A percentile compares a stretch with the other conserved stretches of the same genome.
These are phyloP conservation scores for Persicaria tinctoria DNA, from an alignment of 148 eudicot genomes.

Conservation along the genomic window DNA sequence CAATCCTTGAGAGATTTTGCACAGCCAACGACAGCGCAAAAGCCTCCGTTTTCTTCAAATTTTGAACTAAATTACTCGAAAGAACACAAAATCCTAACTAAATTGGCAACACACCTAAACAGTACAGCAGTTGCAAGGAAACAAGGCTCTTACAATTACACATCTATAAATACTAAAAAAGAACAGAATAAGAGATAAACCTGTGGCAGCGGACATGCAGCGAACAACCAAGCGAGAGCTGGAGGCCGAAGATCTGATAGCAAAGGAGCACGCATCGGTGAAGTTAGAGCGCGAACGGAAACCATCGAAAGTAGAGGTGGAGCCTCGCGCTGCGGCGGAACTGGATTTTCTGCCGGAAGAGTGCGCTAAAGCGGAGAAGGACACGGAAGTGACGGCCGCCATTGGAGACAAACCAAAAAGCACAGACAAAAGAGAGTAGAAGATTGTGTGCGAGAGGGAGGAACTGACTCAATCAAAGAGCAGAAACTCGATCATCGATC, in stretches of 20 bases:
- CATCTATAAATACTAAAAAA: neutral
- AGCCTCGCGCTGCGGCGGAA: neutral
- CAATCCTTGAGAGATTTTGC: neutral
- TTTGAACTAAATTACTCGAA: neutral
- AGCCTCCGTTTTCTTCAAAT: neutral
- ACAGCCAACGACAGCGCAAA: neutral
- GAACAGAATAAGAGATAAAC: neutral
- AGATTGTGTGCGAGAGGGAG: neutral
- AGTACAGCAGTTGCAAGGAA: neutral
- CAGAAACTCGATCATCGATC: neutral
- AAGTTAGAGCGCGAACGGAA: slow-evolving; percentile 12
- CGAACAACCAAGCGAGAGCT: slow-evolving; percentile 15
- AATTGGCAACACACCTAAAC: neutral
- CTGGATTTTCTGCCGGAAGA: slow-evolving; percentile 8
- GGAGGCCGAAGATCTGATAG: slow-evolving; percentile 7
- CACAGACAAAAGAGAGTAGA: neutral
- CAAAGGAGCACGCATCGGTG: neutral
- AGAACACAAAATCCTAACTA: neutral
- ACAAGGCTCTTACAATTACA: neutral
- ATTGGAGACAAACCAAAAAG: neutral
- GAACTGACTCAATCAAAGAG: neutral
- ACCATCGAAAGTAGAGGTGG: slow-evolving; percentile 10
- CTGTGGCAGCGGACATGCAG: slow-evolving; percentile 9
- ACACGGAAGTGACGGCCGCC: slow-evolving; percentile 17
- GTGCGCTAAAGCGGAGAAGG: slow-evolving; percentile 13